phyloP scores from a whole-genome alignment of 805 yeast species.

The Metschnikowia gelsemii region DNA sequence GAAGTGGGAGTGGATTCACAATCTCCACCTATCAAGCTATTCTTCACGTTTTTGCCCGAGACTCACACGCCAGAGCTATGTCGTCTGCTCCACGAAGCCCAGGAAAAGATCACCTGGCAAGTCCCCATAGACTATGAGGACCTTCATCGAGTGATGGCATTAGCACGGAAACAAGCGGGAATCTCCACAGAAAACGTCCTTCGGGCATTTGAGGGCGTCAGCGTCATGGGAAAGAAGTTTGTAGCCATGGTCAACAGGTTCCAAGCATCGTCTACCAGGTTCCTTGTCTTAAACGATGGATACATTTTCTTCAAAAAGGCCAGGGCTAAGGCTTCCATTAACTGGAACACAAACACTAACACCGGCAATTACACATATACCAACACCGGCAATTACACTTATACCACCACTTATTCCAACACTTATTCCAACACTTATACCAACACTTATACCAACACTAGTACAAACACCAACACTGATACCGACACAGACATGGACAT shows the following conservation, averaged over 20 bases:
- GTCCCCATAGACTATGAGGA: background rate
- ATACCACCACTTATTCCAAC: too few relatives aligned
- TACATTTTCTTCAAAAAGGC: background rate
- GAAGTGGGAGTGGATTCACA: too few relatives aligned
- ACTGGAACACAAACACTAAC: too few relatives aligned
- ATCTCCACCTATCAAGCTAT: background rate
- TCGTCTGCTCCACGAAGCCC: background rate
- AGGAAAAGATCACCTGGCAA: background rate
- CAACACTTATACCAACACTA: too few relatives aligned
- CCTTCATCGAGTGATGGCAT: constrained; percentile 2
- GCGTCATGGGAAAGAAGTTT: constrained; percentile 10
- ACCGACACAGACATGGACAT: too few relatives aligned
- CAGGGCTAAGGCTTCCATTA: too few relatives aligned
- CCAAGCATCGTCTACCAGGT: constrained; percentile 13
- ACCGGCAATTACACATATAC: too few relatives aligned
- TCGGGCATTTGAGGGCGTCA: constrained; percentile 11
- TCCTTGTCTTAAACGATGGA: constrained; percentile 10
- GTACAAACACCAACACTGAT: too few relatives aligned
- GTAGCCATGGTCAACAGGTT: constrained; percentile 12
- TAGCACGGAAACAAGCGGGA: constrained; percentile 9
- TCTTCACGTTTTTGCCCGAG: background rate
- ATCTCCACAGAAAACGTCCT: constrained; percentile 12
- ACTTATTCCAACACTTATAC: too few relatives aligned
- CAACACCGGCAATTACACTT: too few relatives aligned
- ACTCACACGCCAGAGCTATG: background rate